These are phyloP conservation scores for Limnanthes douglasii DNA, from an alignment of 345 rosid species.

Conservation along the genomic window DNA sequence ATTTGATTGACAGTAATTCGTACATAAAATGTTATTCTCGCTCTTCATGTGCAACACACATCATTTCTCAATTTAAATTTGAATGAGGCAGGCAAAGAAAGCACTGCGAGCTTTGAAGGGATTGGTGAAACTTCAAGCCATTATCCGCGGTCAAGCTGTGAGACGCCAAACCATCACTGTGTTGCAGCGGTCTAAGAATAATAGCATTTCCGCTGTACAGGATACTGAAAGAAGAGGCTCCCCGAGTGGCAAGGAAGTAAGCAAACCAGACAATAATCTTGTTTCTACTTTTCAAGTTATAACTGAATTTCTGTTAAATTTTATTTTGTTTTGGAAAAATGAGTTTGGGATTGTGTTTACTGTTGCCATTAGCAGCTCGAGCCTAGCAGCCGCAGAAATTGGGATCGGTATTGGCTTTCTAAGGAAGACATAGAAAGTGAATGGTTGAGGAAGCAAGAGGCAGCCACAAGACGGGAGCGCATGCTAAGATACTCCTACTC, in stretches of 20 bases:
- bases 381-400: slow-evolving; percentile 21
- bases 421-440: slow-evolving; percentile 45
- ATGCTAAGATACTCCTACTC: slow-evolving; percentile 79
- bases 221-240: slow-evolving; percentile 11
- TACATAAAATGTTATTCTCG: too few species aligned
- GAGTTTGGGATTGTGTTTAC: too few species aligned
- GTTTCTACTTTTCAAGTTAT: not conserved
- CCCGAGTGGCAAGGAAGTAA: slow-evolving; percentile 18
- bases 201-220: slow-evolving; percentile 15
- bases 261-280: slow-evolving; percentile 8
- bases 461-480: slow-evolving; percentile 41
- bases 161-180: slow-evolving; percentile 23
- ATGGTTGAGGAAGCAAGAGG: slow-evolving; percentile 49
- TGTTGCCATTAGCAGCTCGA: too few species aligned
- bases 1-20: too few species aligned
- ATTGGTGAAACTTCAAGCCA: slow-evolving; percentile 77
- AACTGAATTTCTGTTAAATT: not conserved
- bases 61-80: too few species aligned
- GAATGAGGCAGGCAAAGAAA: slow-evolving; percentile 62
- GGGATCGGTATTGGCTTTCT: slow-evolving; percentile 46
- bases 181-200: too few species aligned
- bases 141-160: slow-evolving; percentile 59
- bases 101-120: slow-evolving; percentile 80
- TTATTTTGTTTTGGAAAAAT: not conserved
- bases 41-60: too few species aligned